phyloP scores from a whole-genome alignment of 495 filamentous ascomycete genomes.

The Evernia prunastri region DNA sequence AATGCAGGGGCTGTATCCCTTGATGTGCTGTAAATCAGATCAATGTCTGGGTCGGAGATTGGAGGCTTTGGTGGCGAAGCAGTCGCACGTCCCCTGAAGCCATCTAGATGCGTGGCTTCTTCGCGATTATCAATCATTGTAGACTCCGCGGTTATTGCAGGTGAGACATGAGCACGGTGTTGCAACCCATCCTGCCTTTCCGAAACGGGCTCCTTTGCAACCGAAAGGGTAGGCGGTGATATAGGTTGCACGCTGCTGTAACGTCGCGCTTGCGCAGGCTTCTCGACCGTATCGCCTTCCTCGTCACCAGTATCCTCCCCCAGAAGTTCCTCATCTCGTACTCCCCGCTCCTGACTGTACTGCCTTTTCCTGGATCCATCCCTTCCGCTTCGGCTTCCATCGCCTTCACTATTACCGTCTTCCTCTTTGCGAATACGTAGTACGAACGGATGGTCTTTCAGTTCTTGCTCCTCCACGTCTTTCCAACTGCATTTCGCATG shows the following conservation, averaged over 20 bases:
- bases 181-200: not conserved
- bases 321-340: constrained; percentile 27
- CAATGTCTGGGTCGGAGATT: not conserved
- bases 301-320: constrained; percentile 25
- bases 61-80: constrained; percentile 5
- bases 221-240: not conserved
- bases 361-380: constrained; percentile 4
- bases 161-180: not conserved
- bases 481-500: constrained; percentile 82
- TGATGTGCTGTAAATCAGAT: constrained; percentile 1
- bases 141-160: not conserved
- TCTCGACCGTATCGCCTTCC: constrained; percentile 25
- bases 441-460: constrained; percentile 36
- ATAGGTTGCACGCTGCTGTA: constrained; percentile 5
- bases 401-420: constrained; percentile 17
- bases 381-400: constrained; percentile 11
- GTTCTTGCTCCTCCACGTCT: constrained; percentile 64
- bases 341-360: constrained; percentile 18
- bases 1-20: not conserved
- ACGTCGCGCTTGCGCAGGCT: not conserved
- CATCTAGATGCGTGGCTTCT: not conserved
- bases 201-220: constrained; percentile 2
- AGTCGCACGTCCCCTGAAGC: not conserved
- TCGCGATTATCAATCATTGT: not conserved
- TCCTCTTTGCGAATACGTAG: constrained; percentile 15